Evolutionary conservation across 2,329 filamentous ascomycete genomes (phyloP).

Genomic region (Dichotomopilus funicola): DNA sequence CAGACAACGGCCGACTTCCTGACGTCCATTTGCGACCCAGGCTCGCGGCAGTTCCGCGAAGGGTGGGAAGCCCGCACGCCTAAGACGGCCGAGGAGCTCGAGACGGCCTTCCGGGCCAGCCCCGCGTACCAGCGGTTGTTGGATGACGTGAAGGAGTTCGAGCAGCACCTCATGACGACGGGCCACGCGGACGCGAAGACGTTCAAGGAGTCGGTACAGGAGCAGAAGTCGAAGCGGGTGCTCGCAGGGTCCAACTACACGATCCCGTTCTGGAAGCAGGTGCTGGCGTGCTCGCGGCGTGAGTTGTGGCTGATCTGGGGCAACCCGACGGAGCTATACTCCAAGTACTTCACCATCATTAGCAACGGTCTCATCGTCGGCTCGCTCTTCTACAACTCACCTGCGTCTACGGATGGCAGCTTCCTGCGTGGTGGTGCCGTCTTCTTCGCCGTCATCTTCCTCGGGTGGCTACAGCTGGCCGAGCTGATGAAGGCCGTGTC

Average conservation of each 20-base stretch:
- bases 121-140: constrained; percentile 50
- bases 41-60: constrained; percentile 60
- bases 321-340: constrained; percentile 67
- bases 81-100: constrained; percentile 62
- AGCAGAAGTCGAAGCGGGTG: constrained; percentile 42
- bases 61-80: constrained; percentile 62
- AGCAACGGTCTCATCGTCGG: constrained; percentile 68
- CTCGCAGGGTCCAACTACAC: constrained; percentile 52
- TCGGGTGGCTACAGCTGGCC: constrained; percentile 62
- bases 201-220: constrained; percentile 26
- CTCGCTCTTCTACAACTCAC: constrained; percentile 68
- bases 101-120: constrained; percentile 57
- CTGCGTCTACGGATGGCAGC: constrained; percentile 53
- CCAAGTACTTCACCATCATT: constrained; percentile 73
- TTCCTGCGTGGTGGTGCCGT: constrained; percentile 47
- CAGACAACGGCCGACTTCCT: constrained; percentile 73
- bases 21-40: constrained; percentile 67
- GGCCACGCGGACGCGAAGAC: constrained; percentile 17
- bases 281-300: constrained; percentile 57
- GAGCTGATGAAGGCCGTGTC: constrained; percentile 73
- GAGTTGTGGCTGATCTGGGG: constrained; percentile 68
- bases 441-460: constrained; percentile 49
- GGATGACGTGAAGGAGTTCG: constrained; percentile 45
- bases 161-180: constrained; percentile 23
- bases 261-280: constrained; percentile 65